Evolutionary conservation across 164 flowering plant species (phyloP).

Genomic region (Malania oleifera): DNA sequence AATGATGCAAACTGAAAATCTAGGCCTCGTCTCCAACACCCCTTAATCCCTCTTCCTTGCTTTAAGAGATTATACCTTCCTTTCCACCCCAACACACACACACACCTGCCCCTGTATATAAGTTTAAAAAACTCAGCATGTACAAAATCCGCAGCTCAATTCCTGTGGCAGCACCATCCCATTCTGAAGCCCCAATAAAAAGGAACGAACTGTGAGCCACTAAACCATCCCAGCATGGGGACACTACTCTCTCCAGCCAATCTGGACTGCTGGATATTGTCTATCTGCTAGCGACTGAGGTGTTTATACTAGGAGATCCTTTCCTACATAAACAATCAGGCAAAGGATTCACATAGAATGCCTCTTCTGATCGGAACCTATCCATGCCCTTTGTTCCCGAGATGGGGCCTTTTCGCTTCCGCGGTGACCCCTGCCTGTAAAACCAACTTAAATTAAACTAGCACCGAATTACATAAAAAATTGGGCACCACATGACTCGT

Average conservation of each 20-base stretch:
- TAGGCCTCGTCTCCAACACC: too few relatives aligned
- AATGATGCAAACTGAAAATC: too few relatives aligned
- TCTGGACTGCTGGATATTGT: slow-evolving; percentile 2
- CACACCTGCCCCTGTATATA: too few relatives aligned
- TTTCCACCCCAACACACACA: too few relatives aligned
- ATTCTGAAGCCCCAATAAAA: not conserved
- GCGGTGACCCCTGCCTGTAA: slow-evolving; percentile 83
- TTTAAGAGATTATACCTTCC: too few relatives aligned
- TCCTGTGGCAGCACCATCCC: not conserved
- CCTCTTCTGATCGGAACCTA: slow-evolving; percentile 90
- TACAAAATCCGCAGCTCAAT: slow-evolving; percentile 15
- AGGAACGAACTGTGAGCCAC: not conserved
- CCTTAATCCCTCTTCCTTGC: too few relatives aligned
- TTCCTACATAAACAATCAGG: slow-evolving; percentile 88
- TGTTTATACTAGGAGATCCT: slow-evolving; percentile 18
- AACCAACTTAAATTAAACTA: slow-evolving; percentile 10
- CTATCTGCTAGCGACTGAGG: slow-evolving; percentile 23
- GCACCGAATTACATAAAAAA: not conserved
- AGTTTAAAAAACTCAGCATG: slow-evolving; percentile 9
- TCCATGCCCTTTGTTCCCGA: slow-evolving; percentile 93
- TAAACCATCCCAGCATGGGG: not conserved
- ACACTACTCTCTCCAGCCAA: not conserved
- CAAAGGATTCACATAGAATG: slow-evolving; percentile 86
- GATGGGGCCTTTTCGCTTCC: slow-evolving; percentile 90
- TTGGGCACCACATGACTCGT: too few relatives aligned